Evolutionary conservation across 768 basidiomycete genomes (phyloP).

Genomic region (Pleurotus platypus): DNA sequence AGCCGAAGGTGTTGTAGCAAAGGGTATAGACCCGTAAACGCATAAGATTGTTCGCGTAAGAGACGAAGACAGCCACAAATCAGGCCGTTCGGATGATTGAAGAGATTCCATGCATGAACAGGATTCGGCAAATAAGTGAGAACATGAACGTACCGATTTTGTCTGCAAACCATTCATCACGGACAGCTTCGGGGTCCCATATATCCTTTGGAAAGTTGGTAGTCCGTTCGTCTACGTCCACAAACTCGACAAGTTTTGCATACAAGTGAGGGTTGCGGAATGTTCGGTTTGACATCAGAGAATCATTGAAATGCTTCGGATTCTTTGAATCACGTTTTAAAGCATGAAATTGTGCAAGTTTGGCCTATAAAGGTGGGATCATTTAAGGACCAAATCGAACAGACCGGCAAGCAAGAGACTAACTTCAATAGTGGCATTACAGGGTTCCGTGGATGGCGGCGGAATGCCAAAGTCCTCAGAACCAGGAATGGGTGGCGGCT

Average conservation of each 20-base stretch:
- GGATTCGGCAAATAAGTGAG: neutral
- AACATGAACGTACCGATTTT: slow-evolving; percentile 62
- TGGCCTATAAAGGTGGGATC: slow-evolving; percentile 47
- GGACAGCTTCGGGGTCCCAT: slow-evolving; percentile 70
- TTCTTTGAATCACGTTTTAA: slow-evolving; percentile 60
- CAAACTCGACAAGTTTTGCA: slow-evolving; percentile 90
- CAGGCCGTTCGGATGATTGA: neutral
- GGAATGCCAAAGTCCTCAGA: slow-evolving; percentile 79
- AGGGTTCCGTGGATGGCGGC: slow-evolving; percentile 44
- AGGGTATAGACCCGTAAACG: neutral
- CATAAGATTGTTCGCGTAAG: neutral
- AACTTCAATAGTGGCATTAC: slow-evolving; percentile 65
- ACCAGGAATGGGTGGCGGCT: slow-evolving; percentile 62
- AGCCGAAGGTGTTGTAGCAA: slow-evolving; percentile 12
- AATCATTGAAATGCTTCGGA: slow-evolving; percentile 93
- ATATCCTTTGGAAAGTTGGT: slow-evolving; percentile 73
- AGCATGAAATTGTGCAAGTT: slow-evolving; percentile 73
- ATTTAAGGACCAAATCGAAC: neutral
- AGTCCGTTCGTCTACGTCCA: slow-evolving; percentile 85
- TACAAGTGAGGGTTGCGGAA: slow-evolving; percentile 98
- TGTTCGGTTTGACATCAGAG: slow-evolving; percentile 85
- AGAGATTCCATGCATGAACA: slow-evolving; percentile 24
- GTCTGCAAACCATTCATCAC: slow-evolving; percentile 72
- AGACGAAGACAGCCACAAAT: neutral
- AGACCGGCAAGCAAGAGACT: slow-evolving; percentile 9